phyloP scores from a whole-genome alignment of 2,329 filamentous ascomycete species.

The Periconia sp. region DNA sequence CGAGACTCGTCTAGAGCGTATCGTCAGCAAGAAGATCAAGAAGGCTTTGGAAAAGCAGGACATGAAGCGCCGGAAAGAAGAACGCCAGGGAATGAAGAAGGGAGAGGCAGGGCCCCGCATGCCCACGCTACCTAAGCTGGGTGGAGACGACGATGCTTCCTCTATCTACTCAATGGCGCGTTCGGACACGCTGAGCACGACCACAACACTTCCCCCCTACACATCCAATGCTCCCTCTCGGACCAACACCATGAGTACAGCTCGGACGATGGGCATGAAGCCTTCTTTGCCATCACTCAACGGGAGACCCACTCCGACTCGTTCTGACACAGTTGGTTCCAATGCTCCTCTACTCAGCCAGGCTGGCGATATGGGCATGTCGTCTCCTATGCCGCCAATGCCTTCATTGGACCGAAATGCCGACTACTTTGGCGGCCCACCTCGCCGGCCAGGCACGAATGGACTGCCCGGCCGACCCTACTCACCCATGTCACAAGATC shows the following conservation, averaged over 20 bases:
- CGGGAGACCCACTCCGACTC: slow-evolving; percentile 43
- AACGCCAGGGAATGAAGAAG: slow-evolving; percentile 52
- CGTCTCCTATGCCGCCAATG: slow-evolving; percentile 38
- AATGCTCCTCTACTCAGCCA: slow-evolving; percentile 67
- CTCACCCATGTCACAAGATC: slow-evolving; percentile 38
- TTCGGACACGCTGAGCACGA: slow-evolving; percentile 38
- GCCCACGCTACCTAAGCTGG: slow-evolving; percentile 51
- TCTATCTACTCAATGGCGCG: slow-evolving; percentile 42
- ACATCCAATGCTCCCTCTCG: slow-evolving; percentile 59
- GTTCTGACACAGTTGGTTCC: slow-evolving; percentile 65
- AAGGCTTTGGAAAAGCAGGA: slow-evolving; percentile 84
- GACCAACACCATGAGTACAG: slow-evolving; percentile 58
- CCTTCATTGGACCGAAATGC: slow-evolving; percentile 33
- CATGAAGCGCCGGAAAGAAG: slow-evolving; percentile 50
- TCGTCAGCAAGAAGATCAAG: slow-evolving; percentile 86
- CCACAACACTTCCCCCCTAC: slow-evolving; percentile 53
- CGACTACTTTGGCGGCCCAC: slow-evolving; percentile 36
- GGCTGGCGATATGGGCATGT: slow-evolving; percentile 65
- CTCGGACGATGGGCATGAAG: slow-evolving; percentile 33
- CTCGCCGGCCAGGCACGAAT: slow-evolving; percentile 22
- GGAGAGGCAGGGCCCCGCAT: slow-evolving; percentile 49
- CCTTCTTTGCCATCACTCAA: slow-evolving; percentile 51
- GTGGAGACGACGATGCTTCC: slow-evolving; percentile 48
- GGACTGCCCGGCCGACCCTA: slow-evolving; percentile 32
- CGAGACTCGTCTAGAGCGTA: slow-evolving; percentile 80